Evolutionary conservation across 495 filamentous ascomycete genomes (phyloP).

Genomic region (Talaromyces liani): DNA sequence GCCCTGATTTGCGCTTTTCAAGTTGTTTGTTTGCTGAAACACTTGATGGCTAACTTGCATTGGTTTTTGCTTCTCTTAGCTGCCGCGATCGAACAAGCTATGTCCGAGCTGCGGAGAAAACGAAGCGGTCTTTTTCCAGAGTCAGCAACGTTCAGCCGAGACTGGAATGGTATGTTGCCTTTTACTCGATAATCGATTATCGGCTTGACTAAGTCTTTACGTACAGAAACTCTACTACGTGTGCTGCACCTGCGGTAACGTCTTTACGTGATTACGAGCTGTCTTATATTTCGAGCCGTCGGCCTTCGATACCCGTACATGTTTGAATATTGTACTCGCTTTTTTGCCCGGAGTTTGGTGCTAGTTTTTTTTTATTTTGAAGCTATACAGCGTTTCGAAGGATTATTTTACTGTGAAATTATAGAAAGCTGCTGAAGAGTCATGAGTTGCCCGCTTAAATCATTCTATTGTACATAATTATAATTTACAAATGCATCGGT

Average conservation of each 20-base stretch:
- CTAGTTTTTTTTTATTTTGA: slow-evolving; percentile 6
- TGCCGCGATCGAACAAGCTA: slow-evolving; percentile 73
- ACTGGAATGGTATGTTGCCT: slow-evolving; percentile 83
- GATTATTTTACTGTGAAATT: neutral
- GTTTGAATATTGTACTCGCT: slow-evolving; percentile 13
- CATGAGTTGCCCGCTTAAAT: neutral
- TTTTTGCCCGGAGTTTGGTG: slow-evolving; percentile 12
- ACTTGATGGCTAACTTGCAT: slow-evolving; percentile 40
- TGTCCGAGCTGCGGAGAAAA: slow-evolving; percentile 79
- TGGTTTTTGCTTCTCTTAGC: slow-evolving; percentile 45
- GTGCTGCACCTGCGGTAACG: slow-evolving; percentile 84
- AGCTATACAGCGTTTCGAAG: neutral
- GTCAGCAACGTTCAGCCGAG: slow-evolving; percentile 89
- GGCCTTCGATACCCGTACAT: slow-evolving; percentile 30
- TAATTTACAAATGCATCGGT: slow-evolving; percentile 75
- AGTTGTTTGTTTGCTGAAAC: slow-evolving; percentile 9
- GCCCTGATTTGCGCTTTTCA: slow-evolving; percentile 5
- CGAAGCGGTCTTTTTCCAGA: slow-evolving; percentile 96
- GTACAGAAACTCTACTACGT: slow-evolving; percentile 93
- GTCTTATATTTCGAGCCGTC: slow-evolving; percentile 13
- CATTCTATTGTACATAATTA: slow-evolving; percentile 13
- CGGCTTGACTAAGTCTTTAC: neutral
- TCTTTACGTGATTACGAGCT: slow-evolving; percentile 53
- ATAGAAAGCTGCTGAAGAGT: neutral
- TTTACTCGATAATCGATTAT: neutral